Evolutionary conservation across 1,139 yeast species (phyloP), one percentile per base, ranked within the genome.

Genomic region (Kurtzmaniella quercitrusa): DNA sequence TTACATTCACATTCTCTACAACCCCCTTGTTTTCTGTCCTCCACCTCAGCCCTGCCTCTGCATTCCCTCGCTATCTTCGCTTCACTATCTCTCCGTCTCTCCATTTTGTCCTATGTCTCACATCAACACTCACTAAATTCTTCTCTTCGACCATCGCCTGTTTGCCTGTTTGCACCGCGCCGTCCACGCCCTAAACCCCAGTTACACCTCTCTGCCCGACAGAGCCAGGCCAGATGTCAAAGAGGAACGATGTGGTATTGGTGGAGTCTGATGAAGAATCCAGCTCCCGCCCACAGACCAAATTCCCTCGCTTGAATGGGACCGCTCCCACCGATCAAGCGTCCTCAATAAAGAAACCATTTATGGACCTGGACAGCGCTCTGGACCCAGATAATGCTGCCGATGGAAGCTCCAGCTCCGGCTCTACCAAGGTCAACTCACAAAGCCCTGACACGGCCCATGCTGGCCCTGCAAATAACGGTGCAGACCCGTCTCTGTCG

Each of bases 371-470:
- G 8, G 44, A 44, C 14, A 31, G 36, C 14, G 36, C 9, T 15
- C 61, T 1, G 58, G 54, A 2, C 19, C 39, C 16, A 42, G 48
- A 36, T 33, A 48, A 31, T 34, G 40, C 33, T 39, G 43, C n/a
- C 7, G 27, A 27, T 29, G 39, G 14, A 23, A 41, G 18, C 24
- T 27, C 31, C 31, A 27, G 14, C 12, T 27, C 11, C 11, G 11
- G 10, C 11, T n/a, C 31, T 27, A n/a, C 5, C 10, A 27, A 27
- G 4, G 31, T 7, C 5, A 7, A 27, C 31, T 10, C 31, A 7
- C 10, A 27, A 41, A 40, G 27, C 37, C 34, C 17, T 17, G 19
- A 34, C 6, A 8, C 15, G 19, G n/a, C 23, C 44, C 15, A 27
- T 40, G 39, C 51, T 41, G 39, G 55, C 37, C 38, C 42, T 50